These are phyloP conservation scores for Rhizopus stolonifer DNA, from an alignment of 371 early-diverging fungal species.

Conservation along the genomic window DNA sequence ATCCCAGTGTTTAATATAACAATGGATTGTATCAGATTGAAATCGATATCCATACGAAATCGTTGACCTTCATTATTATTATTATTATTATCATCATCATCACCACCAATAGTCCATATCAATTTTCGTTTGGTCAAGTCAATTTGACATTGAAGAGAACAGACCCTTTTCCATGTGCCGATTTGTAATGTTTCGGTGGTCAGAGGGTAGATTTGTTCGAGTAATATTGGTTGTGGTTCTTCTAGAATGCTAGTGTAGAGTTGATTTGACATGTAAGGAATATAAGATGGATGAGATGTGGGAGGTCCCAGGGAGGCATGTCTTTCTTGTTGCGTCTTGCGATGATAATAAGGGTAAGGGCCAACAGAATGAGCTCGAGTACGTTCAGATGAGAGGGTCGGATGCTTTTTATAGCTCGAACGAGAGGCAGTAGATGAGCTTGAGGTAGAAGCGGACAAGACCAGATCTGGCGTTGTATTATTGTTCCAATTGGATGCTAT, in stretches of 20 bases:
- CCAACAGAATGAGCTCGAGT: constrained; percentile 43
- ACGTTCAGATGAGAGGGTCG: constrained; percentile 22
- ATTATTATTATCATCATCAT: too few relatives aligned
- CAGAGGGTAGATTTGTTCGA: constrained; percentile 8
- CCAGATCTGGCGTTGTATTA: constrained; percentile 16
- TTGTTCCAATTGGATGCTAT: too few relatives aligned
- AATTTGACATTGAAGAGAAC: constrained; percentile 58
- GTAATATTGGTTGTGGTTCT: too few relatives aligned
- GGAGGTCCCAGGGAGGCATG: constrained; percentile 23
- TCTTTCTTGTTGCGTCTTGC: constrained; percentile 15
- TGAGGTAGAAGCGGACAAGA: constrained; percentile 27
- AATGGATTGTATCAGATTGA: constrained; percentile 52
- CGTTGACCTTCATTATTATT: constrained; percentile 35
- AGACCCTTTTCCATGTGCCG: constrained; percentile 74
- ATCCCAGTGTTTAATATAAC: constrained; percentile 25
- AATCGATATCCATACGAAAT: constrained; percentile 65
- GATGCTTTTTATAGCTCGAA: constrained; percentile 9
- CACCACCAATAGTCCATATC: constrained; percentile 64
- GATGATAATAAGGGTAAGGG: constrained; percentile 30
- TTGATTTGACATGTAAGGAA: too few relatives aligned
- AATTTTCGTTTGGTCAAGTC: constrained; percentile 47
- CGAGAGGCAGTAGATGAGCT: constrained; percentile 29
- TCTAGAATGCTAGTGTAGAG: too few relatives aligned
- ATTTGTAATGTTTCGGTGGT: constrained; percentile 60
- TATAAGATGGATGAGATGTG: constrained; percentile 5